Base-by-base conservation (phyloP, 192 early-diverging fungal species). In the Coemansia sp. region DNA sequence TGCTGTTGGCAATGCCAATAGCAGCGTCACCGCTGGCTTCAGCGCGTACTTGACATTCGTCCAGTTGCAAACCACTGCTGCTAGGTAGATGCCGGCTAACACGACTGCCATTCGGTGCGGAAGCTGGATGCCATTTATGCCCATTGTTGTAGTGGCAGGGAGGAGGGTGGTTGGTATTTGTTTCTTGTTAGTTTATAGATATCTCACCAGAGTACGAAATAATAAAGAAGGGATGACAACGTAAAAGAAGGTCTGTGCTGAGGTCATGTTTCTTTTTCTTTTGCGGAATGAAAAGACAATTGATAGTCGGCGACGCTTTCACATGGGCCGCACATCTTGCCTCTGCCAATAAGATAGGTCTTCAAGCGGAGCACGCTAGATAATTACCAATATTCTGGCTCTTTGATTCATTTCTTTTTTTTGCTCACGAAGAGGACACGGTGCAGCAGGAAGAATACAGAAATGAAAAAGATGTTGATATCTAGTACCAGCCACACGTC, bases 11-110 rank as follows among this genome's bases (percentile, higher is more conserved):
- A 49, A 66, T 0, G 80, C 71, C 2, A 75, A 74, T 13, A 77
- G 67, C 43, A 83, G 48, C 14, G 80, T 83, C 8, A 70, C 61
- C 0, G 72, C 53, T n/a, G 80, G 80, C 54, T 83, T 83, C 51
- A 83, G 63, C 20, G 32, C 20, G 16, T 70, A 83, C 53, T 83
- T 77, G 42, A 68, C 20, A 9, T 5, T 16, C 14, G 64, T 59
- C 72, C 75, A 75, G 4, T 55, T 37, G 19, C 22, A 22, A 41
- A 49, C 63, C 1, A 71, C 20, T 5, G 80, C 75, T 2, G 53
- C 42, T 50, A 77, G 14, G 68, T 83, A 83, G 8, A 72, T 9
- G 53, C 25, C 40, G 19, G 57, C 69, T 11, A 70, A 56, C 9
- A 55, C 40, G 7, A 64, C 32, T 13, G 79, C 74, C 5, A 16